A percentile compares a stretch with the other conserved stretches of the same genome.
These are phyloP conservation scores for Boletus barrowsii DNA, from an alignment of 768 basidiomycete genomes.

Conservation along the genomic window DNA sequence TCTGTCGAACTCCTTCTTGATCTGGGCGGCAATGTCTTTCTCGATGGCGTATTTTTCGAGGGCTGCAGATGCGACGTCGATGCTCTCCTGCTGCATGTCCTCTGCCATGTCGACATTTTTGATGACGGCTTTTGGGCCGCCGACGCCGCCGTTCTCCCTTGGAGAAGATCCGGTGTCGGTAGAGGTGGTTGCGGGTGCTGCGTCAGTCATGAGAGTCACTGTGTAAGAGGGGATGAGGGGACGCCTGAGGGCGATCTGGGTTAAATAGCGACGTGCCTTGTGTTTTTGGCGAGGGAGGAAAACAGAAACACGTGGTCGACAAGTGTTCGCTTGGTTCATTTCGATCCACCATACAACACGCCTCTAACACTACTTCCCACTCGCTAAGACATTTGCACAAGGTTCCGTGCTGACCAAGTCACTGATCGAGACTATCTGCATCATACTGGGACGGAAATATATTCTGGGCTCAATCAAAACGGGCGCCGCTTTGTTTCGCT, in stretches of 20 bases:
- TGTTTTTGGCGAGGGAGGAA: constrained; percentile 19
- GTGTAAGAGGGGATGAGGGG: neutral
- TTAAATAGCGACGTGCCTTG: constrained; percentile 34
- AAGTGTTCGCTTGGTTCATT: too few relatives aligned
- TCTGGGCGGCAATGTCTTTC: constrained; percentile 96
- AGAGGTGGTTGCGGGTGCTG: constrained; percentile 55
- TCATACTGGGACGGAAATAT: neutral
- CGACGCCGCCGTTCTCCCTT: constrained; percentile 34
- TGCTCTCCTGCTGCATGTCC: constrained; percentile 93
- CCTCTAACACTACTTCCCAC: neutral
- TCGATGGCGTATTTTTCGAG: constrained; percentile 92
- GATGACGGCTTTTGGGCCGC: constrained; percentile 79
- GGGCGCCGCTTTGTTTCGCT: neutral
- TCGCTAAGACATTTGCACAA: neutral
- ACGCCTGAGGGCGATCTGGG: neutral
- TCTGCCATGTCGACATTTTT: constrained; percentile 97
- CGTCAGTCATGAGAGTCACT: constrained; percentile 47
- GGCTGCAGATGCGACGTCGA: constrained; percentile 82
- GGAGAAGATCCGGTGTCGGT: constrained; percentile 49
- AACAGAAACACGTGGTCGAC: constrained; percentile 13
- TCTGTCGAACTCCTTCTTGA: constrained; percentile 98
- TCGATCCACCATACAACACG: too few relatives aligned
- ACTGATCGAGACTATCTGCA: neutral
- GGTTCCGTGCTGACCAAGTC: neutral
- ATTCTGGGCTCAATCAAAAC: neutral